phyloP scores from a whole-genome alignment of 2,329 filamentous ascomycete species.

The Cyclaneusma minus region DNA sequence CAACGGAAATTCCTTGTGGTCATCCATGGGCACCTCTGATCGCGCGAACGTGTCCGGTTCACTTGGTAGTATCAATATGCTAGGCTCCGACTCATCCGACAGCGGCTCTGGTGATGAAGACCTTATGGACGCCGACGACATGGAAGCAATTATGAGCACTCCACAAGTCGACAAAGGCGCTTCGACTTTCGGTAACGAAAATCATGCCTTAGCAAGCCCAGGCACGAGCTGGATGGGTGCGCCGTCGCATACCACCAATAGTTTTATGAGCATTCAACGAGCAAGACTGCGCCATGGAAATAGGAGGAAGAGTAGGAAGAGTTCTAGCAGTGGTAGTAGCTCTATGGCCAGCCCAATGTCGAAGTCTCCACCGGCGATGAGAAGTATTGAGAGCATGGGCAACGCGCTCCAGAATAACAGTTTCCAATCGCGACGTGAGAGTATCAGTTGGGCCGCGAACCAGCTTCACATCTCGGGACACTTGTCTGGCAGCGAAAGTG shows the following conservation, averaged over 20 bases:
- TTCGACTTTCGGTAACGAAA: slow-evolving; percentile 25
- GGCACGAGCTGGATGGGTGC: slow-evolving; percentile 47
- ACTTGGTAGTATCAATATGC: slow-evolving; percentile 31
- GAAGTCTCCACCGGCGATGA: slow-evolving; percentile 55
- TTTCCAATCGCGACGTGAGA: slow-evolving; percentile 56
- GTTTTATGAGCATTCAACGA: slow-evolving; percentile 65
- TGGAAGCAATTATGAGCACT: slow-evolving; percentile 68
- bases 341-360: slow-evolving; percentile 55
- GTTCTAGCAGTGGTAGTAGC: slow-evolving; percentile 55
- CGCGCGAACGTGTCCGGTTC: slow-evolving; percentile 65
- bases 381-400: slow-evolving; percentile 13
- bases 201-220: slow-evolving; percentile 27
- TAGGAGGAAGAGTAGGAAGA: slow-evolving; percentile 47
- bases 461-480: slow-evolving; percentile 74
- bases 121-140: slow-evolving; percentile 53
- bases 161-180: slow-evolving; percentile 56
- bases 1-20: slow-evolving; percentile 46
- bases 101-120: slow-evolving; percentile 56
- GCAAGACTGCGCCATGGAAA: slow-evolving; percentile 37
- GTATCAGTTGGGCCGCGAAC: slow-evolving; percentile 79
- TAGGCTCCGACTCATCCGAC: slow-evolving; percentile 66
- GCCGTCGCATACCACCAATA: slow-evolving; percentile 57
- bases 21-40: slow-evolving; percentile 53
- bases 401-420: slow-evolving; percentile 25
- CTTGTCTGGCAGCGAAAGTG: slow-evolving; percentile 67